Base-by-base conservation (phyloP, 2,329 filamentous ascomycete species). In the Fusarium kyushuense region DNA sequence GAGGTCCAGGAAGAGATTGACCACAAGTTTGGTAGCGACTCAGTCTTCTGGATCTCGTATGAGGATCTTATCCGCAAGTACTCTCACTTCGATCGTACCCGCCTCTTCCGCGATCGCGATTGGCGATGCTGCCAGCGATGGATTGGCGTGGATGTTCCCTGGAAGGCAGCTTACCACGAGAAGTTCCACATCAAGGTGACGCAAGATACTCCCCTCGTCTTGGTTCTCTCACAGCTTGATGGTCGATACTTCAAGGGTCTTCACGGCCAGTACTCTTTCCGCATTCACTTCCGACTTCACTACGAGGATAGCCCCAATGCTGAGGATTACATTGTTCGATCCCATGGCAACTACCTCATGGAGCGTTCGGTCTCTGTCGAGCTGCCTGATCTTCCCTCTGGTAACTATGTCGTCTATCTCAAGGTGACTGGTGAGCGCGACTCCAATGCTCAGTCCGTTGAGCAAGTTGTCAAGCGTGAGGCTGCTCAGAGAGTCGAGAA, bases 21-120 rank as follows among this genome's bases (percentile, higher is more conserved):
- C 41, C 87, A 89, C 72, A 83, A 82, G 30, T 89, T 89, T 58
- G 87, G 87, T 23, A 86, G 85, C 65, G 87, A 89, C 69, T 87
- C 86, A 1, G 85, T 87, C 14, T 89, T 89, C 71, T 89, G 87
- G 87, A 89, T 89, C 60, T 83, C 85, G 3, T 89, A 88, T 71
- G 81, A 86, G 51, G 88, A 90, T 69, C 80, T 90, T 53, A 82
- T 90, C 14, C 83, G 84, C 65, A 90, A 89, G 71, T 90, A 87
- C 71, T 84, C 85, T 48, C 83, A 84, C 67, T 85, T 90, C 54
- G 87, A 90, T 71, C 83, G 87, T 16, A 90, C 88, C 0, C 82
- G 88, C 1, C 83, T 90, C 19, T 90, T 90, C 75, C 80, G 84
- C 27, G 84, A 87, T 21, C 57, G 51, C 10, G 82, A 86, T 62